Conservation (phyloP, 2,329 filamentous ascomycete species). For the Verticillium tricorpus region DNA sequence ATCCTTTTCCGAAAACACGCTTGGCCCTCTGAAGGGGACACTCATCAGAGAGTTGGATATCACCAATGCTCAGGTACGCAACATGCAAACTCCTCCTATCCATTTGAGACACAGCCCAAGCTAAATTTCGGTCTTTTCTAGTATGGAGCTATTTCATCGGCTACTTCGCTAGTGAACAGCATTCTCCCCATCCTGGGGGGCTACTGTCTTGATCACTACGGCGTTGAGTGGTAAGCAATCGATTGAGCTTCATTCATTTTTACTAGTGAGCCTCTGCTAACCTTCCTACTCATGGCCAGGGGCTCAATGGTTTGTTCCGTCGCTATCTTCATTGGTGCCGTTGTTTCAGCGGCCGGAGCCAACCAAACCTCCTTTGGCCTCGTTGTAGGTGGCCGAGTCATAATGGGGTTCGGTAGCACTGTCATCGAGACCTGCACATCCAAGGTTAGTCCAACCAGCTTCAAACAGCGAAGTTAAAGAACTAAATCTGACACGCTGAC, state of each 20-base stretch:
- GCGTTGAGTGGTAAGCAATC: slow-evolving; percentile 17
- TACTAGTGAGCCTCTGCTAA: too few relatives aligned
- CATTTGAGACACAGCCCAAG: too few relatives aligned
- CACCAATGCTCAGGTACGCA: slow-evolving; percentile 12
- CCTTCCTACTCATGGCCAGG: slow-evolving; percentile 1
- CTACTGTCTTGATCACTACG: slow-evolving; percentile 20
- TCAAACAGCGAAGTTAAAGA: too few relatives aligned
- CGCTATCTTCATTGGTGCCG: slow-evolving; percentile 17
- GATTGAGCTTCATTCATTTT: background rate
- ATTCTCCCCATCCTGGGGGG: slow-evolving; percentile 20
- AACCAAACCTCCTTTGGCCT: slow-evolving; percentile 17
- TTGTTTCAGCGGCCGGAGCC: slow-evolving; percentile 17
- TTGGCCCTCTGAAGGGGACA: slow-evolving; percentile 19
- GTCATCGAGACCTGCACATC: slow-evolving; percentile 20
- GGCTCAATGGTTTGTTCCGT: slow-evolving; percentile 17
- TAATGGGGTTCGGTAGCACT: slow-evolving; percentile 22
- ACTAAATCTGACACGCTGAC: background rate
- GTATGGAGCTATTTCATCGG: slow-evolving; percentile 19
- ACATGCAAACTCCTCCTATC: background rate
- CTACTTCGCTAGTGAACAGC: slow-evolving; percentile 19
- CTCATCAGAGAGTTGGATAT: slow-evolving; percentile 14
- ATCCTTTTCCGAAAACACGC: slow-evolving; percentile 19
- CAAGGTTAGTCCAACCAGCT: slow-evolving; percentile 12
- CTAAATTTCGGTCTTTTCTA: slow-evolving; percentile 1
- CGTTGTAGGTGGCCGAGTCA: slow-evolving; percentile 16